Evolutionary conservation across 2,329 filamentous ascomycete genomes (phyloP).

Genomic region (Cladorrhinum sp.): DNA sequence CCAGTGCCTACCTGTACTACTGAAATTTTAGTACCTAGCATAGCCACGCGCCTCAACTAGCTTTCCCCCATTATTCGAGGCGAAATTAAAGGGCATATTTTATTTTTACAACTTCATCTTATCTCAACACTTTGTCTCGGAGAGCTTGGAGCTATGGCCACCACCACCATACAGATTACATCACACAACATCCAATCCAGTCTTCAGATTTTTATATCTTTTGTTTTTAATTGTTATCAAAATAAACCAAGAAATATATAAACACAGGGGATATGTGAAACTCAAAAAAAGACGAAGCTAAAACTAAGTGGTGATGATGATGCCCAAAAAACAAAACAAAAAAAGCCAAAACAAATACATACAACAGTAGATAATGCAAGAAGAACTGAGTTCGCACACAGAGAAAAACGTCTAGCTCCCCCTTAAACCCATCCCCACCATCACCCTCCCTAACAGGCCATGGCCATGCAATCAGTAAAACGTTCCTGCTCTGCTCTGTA

Average conservation of each 20-base stretch:
- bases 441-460: too few relatives aligned
- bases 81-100: too few relatives aligned
- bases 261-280: neutral
- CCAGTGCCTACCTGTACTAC: neutral
- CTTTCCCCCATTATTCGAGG: too few relatives aligned
- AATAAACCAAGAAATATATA: neutral
- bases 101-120: too few relatives aligned
- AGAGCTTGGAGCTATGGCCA: neutral
- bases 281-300: neutral
- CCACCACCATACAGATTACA: too few relatives aligned
- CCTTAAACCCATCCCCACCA: too few relatives aligned
- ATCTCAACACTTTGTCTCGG: too few relatives aligned
- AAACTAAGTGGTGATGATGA: neutral
- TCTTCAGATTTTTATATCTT: neutral
- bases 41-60: too few relatives aligned
- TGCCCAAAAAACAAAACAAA: neutral
- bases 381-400: neutral
- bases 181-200: neutral
- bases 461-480: too few relatives aligned
- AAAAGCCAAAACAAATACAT: neutral
- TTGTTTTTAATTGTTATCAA: neutral
- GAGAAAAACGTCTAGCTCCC: neutral
- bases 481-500: too few relatives aligned
- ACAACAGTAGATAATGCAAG: neutral
- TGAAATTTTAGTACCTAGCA: neutral